These are phyloP conservation scores for Phytophthora capsici DNA, from an alignment of 352 stramenopile genomes.

Conservation along the genomic window DNA sequence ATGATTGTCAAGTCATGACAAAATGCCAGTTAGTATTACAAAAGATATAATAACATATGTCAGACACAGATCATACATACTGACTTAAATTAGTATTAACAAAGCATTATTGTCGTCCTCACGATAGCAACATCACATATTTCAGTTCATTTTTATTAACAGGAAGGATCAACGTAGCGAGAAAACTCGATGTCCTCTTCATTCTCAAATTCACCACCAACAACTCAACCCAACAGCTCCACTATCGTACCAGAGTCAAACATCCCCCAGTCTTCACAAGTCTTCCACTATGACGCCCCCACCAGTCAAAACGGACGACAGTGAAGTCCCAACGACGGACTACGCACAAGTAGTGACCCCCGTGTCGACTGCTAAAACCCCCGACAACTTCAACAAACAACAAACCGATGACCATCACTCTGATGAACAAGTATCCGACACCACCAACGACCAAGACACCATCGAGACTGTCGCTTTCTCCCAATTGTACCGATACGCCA, in stretches of 20 bases:
- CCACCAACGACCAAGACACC: background rate
- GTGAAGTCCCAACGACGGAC: constrained; percentile 21
- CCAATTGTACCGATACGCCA: constrained; percentile 49
- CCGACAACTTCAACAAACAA: background rate
- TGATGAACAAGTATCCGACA: background rate
- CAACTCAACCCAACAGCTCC: background rate
- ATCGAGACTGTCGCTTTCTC: constrained; percentile 28
- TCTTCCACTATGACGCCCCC: background rate
- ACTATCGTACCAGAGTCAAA: background rate
- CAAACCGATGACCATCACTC: background rate
- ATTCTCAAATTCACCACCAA: background rate
- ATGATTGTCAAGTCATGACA: no score
- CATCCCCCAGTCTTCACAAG: background rate
- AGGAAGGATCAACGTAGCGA: no score
- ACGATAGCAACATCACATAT: no score
- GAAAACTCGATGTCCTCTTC: no score
- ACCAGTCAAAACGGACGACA: background rate
- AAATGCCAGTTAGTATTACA: no score
- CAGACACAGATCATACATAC: no score
- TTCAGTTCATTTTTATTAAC: no score
- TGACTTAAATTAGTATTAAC: no score
- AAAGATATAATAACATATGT: no score
- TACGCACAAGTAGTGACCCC: background rate
- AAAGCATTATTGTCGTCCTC: no score
- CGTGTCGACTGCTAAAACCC: background rate